Evolutionary conservation across 2,329 filamentous ascomycete genomes (phyloP), one percentile per base, ranked within the genome.

Genomic region (Botrytis elliptica): DNA sequence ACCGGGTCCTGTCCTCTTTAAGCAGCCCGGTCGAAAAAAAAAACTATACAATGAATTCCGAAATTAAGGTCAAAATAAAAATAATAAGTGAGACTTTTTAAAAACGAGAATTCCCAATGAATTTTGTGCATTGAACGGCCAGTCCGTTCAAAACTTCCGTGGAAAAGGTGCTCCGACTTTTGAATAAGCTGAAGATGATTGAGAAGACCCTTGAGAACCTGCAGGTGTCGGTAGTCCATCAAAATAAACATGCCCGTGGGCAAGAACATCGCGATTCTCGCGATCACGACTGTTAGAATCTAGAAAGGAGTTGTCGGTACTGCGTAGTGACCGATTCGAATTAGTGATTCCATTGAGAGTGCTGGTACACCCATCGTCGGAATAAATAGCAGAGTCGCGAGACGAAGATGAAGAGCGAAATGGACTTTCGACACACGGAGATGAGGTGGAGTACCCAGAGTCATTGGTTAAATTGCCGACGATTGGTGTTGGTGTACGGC

Each of bases 11-110:
- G 22, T 20, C 46, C 49, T 22, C 22, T 40, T 29, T 29, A 4
- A 49, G 38, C 33, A 68, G 36, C n/a, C 22, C 14, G 36, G 29
- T 14, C 3, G 25, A 55, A 57, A 68, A 55, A 55, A 55, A 25
- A 57, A 69, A 57, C 52, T 69, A 20, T 69, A 69, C 49, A 69
- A 57, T 55, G 7, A 40, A 29, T 68, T 42, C n/a, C 65, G 20
- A 33, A 8, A 69, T 69, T 44, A 57, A 25, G 16, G 20, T 42
- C 36, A 14, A 33, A 29, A 40, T 3, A 55, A 33, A 14, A 69
- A 68, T 55, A 22, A 16, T 25, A 42, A 68, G n/a, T 29, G 16
- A 42, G 55, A 69, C 18, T 59, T 55, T 69, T 44, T 33, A 25
- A 16, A 16, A 25, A 18, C 40, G 25, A 29, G 10, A 7, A 25